Evolutionary conservation across 2,329 filamentous ascomycete genomes (phyloP).

Genomic region (Penicillium oxalicum): DNA sequence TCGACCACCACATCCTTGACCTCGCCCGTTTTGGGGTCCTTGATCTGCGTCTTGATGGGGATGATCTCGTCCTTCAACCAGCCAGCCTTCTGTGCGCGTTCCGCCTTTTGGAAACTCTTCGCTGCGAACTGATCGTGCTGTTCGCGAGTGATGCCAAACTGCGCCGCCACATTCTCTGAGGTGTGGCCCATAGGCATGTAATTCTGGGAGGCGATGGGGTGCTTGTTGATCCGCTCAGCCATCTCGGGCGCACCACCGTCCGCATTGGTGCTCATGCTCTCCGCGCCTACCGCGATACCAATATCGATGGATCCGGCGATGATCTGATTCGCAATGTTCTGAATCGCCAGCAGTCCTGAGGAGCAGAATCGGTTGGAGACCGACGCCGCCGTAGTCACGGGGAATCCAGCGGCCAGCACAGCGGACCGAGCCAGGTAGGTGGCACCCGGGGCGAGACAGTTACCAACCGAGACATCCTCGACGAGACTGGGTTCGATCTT

Average conservation of each 20-base stretch:
- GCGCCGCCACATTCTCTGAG: slow-evolving; percentile 86
- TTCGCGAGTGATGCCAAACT: slow-evolving; percentile 61
- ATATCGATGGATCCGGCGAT: slow-evolving; percentile 82
- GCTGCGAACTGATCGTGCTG: slow-evolving; percentile 81
- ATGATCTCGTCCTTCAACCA: slow-evolving; percentile 83
- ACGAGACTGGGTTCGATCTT: slow-evolving; percentile 79
- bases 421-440: slow-evolving; percentile 88
- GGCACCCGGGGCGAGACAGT: slow-evolving; percentile 78
- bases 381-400: slow-evolving; percentile 70
- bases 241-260: slow-evolving; percentile 77
- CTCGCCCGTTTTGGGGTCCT: slow-evolving; percentile 83
- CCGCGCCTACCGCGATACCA: slow-evolving; percentile 82
- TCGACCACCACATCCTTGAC: slow-evolving; percentile 69
- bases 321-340: slow-evolving; percentile 91
- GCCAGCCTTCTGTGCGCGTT: slow-evolving; percentile 71
- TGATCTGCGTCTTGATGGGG: slow-evolving; percentile 73
- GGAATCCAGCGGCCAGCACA: slow-evolving; percentile 78
- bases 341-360: slow-evolving; percentile 78
- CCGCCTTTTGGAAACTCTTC: slow-evolving; percentile 76
- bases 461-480: slow-evolving; percentile 83
- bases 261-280: slow-evolving; percentile 87
- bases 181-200: slow-evolving; percentile 89
- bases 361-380: slow-evolving; percentile 88
- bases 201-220: slow-evolving; percentile 78
- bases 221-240: slow-evolving; percentile 68